Evolutionary conservation across 768 basidiomycete genomes (phyloP).

Genomic region (Psilocybe azurescens): DNA sequence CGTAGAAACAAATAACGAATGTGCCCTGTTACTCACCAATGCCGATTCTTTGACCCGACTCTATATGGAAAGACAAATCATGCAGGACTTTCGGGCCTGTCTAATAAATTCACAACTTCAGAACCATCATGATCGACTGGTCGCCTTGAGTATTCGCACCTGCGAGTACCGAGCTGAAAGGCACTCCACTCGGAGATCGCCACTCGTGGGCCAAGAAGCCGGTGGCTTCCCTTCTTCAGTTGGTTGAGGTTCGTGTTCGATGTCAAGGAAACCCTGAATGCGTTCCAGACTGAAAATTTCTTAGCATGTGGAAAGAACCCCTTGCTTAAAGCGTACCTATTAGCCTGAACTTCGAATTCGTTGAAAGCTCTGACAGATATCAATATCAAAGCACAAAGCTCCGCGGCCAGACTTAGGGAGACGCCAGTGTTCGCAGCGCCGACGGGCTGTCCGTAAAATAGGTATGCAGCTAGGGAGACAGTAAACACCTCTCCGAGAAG

Average conservation of each 20-base stretch:
- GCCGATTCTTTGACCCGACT: slow-evolving; percentile 62
- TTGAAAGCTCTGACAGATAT: slow-evolving; percentile 50
- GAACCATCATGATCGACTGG: neutral
- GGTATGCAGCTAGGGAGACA: slow-evolving; percentile 57
- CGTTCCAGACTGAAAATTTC: slow-evolving; percentile 58
- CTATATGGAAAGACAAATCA: slow-evolving; percentile 54
- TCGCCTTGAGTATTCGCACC: slow-evolving; percentile 10
- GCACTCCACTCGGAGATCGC: slow-evolving; percentile 58
- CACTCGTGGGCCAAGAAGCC: slow-evolving; percentile 70
- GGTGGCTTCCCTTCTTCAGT: slow-evolving; percentile 55
- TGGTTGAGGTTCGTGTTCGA: slow-evolving; percentile 59
- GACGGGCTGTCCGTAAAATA: slow-evolving; percentile 49
- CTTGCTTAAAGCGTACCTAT: slow-evolving; percentile 25
- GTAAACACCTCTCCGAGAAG: slow-evolving; percentile 61
- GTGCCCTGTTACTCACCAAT: slow-evolving; percentile 29
- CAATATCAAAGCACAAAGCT: slow-evolving; percentile 61
- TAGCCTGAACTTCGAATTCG: slow-evolving; percentile 46
- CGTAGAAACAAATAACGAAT: neutral
- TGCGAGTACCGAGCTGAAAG: slow-evolving; percentile 61
- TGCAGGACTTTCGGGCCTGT: slow-evolving; percentile 52
- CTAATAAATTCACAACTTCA: slow-evolving; percentile 11
- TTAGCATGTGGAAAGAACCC: neutral
- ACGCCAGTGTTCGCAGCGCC: slow-evolving; percentile 53
- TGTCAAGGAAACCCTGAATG: slow-evolving; percentile 65
- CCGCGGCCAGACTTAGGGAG: slow-evolving; percentile 62